Percentiles rank a stretch among this genome's conserved stretches.
These are phyloP conservation scores for Cutaneotrichosporon cyanovorans DNA, from an alignment of 1,284 basidiomycete genomes.

Conservation along the genomic window DNA sequence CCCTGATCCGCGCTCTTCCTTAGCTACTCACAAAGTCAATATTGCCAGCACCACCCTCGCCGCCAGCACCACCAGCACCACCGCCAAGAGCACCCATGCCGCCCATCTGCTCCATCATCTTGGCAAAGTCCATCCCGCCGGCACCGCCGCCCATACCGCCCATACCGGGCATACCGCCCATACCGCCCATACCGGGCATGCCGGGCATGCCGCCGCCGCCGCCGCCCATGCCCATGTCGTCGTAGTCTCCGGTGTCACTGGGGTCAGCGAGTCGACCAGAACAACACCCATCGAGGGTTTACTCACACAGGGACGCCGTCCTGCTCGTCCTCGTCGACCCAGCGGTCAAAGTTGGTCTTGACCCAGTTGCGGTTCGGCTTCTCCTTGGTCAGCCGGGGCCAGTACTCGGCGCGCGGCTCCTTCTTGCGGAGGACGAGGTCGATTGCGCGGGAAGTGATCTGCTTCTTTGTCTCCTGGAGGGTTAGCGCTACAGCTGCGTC, in stretches of 20 bases:
- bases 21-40: slow-evolving; percentile 11
- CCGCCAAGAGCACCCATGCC: slow-evolving; percentile 33
- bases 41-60: slow-evolving; percentile 34
- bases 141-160: slow-evolving; percentile 45
- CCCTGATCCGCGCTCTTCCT: no score
- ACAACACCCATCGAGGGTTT: no score
- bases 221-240: slow-evolving; percentile 13
- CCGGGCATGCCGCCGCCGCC: slow-evolving; percentile 41
- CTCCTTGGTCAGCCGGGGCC: slow-evolving; percentile 82
- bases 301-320: slow-evolving; percentile 54
- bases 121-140: slow-evolving; percentile 48
- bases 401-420: slow-evolving; percentile 65
- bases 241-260: neutral
- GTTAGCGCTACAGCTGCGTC: neutral
- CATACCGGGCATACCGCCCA: slow-evolving; percentile 36
- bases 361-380: slow-evolving; percentile 67
- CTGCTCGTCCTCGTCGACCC: slow-evolving; percentile 95
- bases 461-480: slow-evolving; percentile 57
- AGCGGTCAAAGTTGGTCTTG: slow-evolving; percentile 86
- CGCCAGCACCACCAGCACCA: slow-evolving; percentile 41
- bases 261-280: no score
- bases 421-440: slow-evolving; percentile 70
- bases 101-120: slow-evolving; percentile 45
- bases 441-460: slow-evolving; percentile 58
- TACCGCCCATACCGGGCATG: slow-evolving; percentile 23